phyloP scores from a whole-genome alignment of 495 filamentous ascomycete genomes.

The Pyrenula aspistea region DNA sequence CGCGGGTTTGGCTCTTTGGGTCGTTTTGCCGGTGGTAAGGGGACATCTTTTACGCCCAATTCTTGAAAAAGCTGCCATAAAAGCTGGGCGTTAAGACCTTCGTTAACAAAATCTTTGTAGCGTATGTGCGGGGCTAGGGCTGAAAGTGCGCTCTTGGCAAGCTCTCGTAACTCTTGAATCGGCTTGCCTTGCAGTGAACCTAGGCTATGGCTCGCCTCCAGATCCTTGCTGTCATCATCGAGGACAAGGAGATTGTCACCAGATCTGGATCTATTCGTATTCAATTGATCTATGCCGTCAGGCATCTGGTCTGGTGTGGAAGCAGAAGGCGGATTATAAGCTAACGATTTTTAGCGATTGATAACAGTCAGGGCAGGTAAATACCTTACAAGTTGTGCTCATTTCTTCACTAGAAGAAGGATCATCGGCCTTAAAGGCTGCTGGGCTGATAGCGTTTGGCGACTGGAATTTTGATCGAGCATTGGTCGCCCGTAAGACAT shows the following conservation, averaged over 20 bases:
- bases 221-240: neutral
- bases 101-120: slow-evolving; percentile 55
- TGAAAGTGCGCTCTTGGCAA: slow-evolving; percentile 57
- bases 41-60: slow-evolving; percentile 32
- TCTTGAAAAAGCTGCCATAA: slow-evolving; percentile 54
- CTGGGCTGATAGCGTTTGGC: neutral
- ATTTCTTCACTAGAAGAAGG: neutral
- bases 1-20: neutral
- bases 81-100: slow-evolving; percentile 54
- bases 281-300: neutral
- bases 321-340: neutral
- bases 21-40: neutral
- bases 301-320: neutral
- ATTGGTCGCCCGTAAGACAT: neutral
- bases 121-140: slow-evolving; percentile 51
- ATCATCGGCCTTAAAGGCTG: neutral
- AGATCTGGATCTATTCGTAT: neutral
- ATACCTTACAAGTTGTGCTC: neutral
- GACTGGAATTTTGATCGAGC: neutral
- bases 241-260: neutral
- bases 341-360: neutral
- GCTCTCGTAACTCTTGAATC: slow-evolving; percentile 41
- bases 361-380: neutral
- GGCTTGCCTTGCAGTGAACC: slow-evolving; percentile 7
- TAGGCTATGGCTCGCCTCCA: neutral